These are phyloP conservation scores for Cucurbita ficifolia DNA, from an alignment of 306 rosid species.

Conservation along the genomic window DNA sequence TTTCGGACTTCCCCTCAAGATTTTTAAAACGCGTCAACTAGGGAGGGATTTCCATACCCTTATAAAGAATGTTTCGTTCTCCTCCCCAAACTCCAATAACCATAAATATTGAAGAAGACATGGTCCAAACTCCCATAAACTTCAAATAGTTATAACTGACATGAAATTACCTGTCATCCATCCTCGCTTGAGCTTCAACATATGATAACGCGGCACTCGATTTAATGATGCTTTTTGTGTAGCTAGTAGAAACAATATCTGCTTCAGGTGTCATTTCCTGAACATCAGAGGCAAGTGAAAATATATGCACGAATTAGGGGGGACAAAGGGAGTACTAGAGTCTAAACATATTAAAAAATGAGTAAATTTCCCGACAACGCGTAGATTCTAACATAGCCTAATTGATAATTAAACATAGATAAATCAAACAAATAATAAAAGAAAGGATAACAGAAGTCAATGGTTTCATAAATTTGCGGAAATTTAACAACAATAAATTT, in stretches of 20 bases:
- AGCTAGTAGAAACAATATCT: conserved; percentile 61
- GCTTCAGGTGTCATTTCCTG: conserved; percentile 99
- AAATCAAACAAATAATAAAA: not conserved
- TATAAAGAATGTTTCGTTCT: too few species aligned
- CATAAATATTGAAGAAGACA: not conserved
- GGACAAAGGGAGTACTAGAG: not conserved
- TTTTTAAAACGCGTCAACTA: too few species aligned
- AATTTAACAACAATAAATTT: not conserved
- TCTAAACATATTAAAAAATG: not conserved
- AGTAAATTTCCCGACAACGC: not conserved
- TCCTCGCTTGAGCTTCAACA: conserved; percentile 95
- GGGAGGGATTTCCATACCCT: too few species aligned
- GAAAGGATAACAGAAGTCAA: not conserved
- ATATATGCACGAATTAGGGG: not conserved
- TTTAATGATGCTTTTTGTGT: conserved; percentile 76
- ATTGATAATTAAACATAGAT: not conserved
- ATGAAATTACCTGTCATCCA: conserved; percentile 75
- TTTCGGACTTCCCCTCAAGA: too few species aligned
- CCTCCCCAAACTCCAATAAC: not conserved
- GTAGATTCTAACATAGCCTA: not conserved
- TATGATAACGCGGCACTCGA: conserved; percentile 87
- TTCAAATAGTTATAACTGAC: conserved; percentile 12
- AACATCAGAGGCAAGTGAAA: conserved; percentile 13
- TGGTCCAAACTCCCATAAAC: not conserved
- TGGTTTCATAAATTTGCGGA: not conserved